Percentiles rank a stretch among this genome's conserved stretches.
Evolutionary conservation across 176 grass and related monocot genomes (phyloP).

Genomic region (Pontederia crassipes): DNA sequence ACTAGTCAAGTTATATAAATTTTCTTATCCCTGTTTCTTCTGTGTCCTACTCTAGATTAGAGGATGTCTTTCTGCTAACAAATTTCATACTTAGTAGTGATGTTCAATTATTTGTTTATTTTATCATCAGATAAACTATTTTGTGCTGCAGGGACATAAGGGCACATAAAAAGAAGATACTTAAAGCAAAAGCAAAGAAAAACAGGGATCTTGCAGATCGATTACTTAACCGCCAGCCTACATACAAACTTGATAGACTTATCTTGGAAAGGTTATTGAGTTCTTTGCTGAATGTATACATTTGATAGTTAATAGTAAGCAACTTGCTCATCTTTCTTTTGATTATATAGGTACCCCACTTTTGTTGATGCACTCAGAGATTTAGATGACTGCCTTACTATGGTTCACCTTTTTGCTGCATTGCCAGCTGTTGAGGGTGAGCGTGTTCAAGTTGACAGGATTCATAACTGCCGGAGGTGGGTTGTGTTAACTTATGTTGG

Average conservation of each 20-base stretch:
- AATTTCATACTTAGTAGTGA: background rate
- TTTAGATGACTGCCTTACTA: conserved; percentile 96
- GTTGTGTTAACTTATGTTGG: background rate
- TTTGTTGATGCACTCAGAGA: conserved; percentile 92
- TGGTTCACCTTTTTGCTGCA: conserved; percentile 92
- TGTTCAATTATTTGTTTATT: background rate
- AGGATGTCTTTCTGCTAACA: background rate
- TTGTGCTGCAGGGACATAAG: conserved; percentile 53
- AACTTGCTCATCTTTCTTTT: background rate
- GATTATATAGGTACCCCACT: conserved; percentile 54
- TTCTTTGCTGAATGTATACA: background rate
- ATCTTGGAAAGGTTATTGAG: conserved; percentile 66
- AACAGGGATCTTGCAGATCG: conserved; percentile 84
- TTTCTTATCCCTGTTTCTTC: background rate
- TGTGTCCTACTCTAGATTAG: background rate
- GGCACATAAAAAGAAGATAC: conserved; percentile 63
- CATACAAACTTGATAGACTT: conserved; percentile 87
- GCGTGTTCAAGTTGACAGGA: conserved; percentile 59
- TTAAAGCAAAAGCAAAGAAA: conserved; percentile 72
- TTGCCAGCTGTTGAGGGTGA: conserved; percentile 93
- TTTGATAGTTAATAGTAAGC: background rate
- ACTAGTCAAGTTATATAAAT: background rate
- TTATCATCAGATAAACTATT: background rate
- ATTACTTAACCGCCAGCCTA: conserved; percentile 56
- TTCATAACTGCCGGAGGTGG: conserved; percentile 88